phyloP scores from a whole-genome alignment of 371 early-diverging fungal species.

The Rhizopus arrhizus region DNA sequence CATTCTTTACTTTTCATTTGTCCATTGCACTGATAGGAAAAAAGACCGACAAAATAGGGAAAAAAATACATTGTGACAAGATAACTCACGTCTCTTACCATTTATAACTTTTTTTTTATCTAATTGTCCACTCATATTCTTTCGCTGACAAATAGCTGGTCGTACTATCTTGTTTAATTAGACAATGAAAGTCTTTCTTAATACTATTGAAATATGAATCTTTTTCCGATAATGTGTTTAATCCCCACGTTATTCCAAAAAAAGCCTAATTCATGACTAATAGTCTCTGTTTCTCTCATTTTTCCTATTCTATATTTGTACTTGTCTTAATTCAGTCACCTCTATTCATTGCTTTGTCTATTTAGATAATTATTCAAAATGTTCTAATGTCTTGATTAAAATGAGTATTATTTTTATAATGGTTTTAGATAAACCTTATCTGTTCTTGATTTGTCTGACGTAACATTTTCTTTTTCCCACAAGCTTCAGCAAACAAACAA shows the following conservation, averaged over 20 bases:
- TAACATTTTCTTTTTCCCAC: background rate
- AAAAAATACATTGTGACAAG: constrained; percentile 20
- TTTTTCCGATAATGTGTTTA: background rate
- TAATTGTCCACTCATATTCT: constrained; percentile 20
- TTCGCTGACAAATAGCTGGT: constrained; percentile 30
- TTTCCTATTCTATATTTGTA: background rate
- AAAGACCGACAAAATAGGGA: constrained; percentile 13
- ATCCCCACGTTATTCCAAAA: constrained; percentile 8
- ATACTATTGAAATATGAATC: background rate
- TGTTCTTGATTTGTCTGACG: background rate
- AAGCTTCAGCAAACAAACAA: too few species aligned
- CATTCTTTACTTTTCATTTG: constrained; percentile 11
- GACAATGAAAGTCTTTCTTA: background rate
- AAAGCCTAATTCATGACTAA: constrained; percentile 4
- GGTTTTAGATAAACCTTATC: too few species aligned
- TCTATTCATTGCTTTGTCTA: too few species aligned
- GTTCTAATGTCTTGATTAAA: too few species aligned
- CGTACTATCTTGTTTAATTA: constrained; percentile 13
- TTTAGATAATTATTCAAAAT: too few species aligned
- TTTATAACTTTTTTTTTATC: background rate
- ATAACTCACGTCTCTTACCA: background rate
- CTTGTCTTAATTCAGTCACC: background rate
- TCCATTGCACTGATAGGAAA: constrained; percentile 15
- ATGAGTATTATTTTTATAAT: too few species aligned
- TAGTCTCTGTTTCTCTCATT: background rate